These are phyloP conservation scores for Hypoxylon sp. DNA, from an alignment of 2,329 filamentous ascomycete species.

Conservation along the genomic window DNA sequence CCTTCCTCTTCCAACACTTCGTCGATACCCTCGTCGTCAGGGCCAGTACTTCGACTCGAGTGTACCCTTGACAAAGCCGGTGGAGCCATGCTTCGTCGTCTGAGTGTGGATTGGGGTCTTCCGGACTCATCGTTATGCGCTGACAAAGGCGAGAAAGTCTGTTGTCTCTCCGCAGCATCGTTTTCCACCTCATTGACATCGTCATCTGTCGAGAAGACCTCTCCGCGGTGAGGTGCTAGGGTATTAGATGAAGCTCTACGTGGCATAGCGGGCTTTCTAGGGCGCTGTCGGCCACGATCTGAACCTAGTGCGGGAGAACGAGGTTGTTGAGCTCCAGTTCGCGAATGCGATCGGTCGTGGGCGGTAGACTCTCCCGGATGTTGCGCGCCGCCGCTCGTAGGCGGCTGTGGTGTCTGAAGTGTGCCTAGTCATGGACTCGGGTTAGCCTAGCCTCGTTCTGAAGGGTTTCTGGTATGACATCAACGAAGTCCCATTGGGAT, in stretches of 20 bases:
- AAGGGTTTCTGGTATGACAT: constrained; percentile 33
- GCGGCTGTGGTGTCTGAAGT: constrained; percentile 54
- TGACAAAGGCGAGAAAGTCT: constrained; percentile 56
- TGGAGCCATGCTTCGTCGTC: constrained; percentile 55
- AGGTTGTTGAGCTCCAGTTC: constrained; percentile 56
- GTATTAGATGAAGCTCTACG: constrained; percentile 81
- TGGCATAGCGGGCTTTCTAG: constrained; percentile 79
- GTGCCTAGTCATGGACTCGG: constrained; percentile 52
- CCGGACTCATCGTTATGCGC: constrained; percentile 51
- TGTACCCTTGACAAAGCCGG: constrained; percentile 61
- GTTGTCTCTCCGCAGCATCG: constrained; percentile 69
- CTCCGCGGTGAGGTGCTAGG: constrained; percentile 82
- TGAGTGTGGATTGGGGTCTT: constrained; percentile 58
- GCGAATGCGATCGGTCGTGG: constrained; percentile 59
- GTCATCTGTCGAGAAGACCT: constrained; percentile 92
- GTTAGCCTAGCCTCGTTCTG: constrained; percentile 46
- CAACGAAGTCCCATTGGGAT: constrained; percentile 22
- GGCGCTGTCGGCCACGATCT: constrained; percentile 66
- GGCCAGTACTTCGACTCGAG: constrained; percentile 55
- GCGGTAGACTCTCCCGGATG: constrained; percentile 56
- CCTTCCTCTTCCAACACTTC: constrained; percentile 52
- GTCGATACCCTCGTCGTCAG: constrained; percentile 53
- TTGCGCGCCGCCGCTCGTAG: constrained; percentile 45
- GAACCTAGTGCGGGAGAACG: constrained; percentile 63
- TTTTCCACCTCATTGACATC: constrained; percentile 84